Conservation (phyloP, 1,139 yeast species). For the Meyerozyma sp. region DNA sequence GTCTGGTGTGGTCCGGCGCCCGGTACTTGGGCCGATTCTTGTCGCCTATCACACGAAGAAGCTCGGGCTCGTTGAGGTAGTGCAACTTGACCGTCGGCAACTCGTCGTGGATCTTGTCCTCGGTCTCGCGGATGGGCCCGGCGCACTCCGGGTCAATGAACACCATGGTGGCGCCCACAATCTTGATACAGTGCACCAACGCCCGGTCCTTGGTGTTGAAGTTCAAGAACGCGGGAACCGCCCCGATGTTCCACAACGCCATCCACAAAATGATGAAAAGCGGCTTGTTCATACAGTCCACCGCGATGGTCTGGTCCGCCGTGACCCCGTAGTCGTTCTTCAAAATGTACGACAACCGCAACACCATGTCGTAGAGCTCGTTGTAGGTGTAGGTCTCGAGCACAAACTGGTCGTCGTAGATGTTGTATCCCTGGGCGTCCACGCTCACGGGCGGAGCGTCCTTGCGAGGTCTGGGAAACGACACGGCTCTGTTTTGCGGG, state of each 20-base stretch:
- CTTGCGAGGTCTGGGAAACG: constrained; percentile 54
- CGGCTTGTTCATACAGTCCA: constrained; percentile 81
- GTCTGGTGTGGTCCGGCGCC: constrained; percentile 51
- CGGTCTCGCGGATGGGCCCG: constrained; percentile 50
- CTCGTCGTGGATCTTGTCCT: constrained; percentile 37
- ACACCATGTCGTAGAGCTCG: constrained; percentile 60
- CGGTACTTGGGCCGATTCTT: constrained; percentile 47
- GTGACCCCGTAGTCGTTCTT: constrained; percentile 59
- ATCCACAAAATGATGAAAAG: constrained; percentile 76
- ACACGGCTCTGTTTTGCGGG: constrained; percentile 53
- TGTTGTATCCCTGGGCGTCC: constrained; percentile 29
- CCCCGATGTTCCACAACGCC: constrained; percentile 89
- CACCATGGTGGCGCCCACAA: constrained; percentile 59
- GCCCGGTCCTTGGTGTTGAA: constrained; percentile 73
- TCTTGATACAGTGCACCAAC: constrained; percentile 72
- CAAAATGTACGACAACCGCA: constrained; percentile 62
- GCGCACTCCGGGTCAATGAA: constrained; percentile 73
- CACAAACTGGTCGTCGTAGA: constrained; percentile 50
- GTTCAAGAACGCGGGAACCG: constrained; percentile 81
- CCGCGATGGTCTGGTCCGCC: constrained; percentile 65
- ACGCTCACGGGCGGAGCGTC: constrained; percentile 23
- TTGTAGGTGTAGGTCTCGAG: constrained; percentile 64
- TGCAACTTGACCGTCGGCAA: constrained; percentile 41
- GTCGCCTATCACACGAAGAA: constrained; percentile 38
- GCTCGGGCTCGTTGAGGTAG: constrained; percentile 51